Percentiles rank a stretch among this genome's conserved stretches.
Conservation (phyloP, 148 eudicot genomes). For the Amaranthus palmeri region DNA sequence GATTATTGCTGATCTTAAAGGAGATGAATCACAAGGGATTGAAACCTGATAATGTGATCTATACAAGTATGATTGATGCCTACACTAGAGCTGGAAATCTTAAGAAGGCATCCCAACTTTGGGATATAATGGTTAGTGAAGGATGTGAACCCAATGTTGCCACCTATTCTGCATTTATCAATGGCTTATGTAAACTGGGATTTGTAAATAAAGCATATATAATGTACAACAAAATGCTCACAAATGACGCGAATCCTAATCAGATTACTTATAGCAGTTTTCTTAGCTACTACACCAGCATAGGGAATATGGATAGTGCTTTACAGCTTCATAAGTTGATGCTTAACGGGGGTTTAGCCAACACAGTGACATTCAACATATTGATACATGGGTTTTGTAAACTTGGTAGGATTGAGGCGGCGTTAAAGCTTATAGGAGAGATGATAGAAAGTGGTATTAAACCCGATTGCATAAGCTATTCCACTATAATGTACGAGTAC, state of each 20-base stretch:
- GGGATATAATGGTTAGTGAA: conserved; percentile 72
- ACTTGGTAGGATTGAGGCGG: conserved; percentile 60
- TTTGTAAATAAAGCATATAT: conserved; percentile 50
- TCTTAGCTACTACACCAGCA: conserved; percentile 54
- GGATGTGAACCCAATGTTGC: conserved; percentile 67
- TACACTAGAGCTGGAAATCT: conserved; percentile 62
- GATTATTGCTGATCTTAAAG: conserved; percentile 39
- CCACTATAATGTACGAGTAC: conserved; percentile 57
- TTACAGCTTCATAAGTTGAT: conserved; percentile 51
- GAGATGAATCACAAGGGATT: conserved; percentile 62
- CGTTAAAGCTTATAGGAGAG: conserved; percentile 42
- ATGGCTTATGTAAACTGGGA: conserved; percentile 64
- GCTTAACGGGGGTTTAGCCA: conserved; percentile 49
- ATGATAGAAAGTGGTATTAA: conserved; percentile 49
- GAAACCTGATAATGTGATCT: conserved; percentile 70
- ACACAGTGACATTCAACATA: conserved; percentile 70
- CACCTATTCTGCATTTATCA: conserved; percentile 63
- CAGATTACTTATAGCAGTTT: conserved; percentile 74
- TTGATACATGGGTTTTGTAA: conserved; percentile 74
- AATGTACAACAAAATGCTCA: conserved; percentile 63
- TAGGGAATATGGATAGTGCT: conserved; percentile 62
- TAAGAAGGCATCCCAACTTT: conserved; percentile 56
- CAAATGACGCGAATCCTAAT: conserved; percentile 48
- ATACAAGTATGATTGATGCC: conserved; percentile 66
- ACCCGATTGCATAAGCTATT: conserved; percentile 85